phyloP scores from a whole-genome alignment of 257 asterid genomes.

The Solanum habrochaites region DNA sequence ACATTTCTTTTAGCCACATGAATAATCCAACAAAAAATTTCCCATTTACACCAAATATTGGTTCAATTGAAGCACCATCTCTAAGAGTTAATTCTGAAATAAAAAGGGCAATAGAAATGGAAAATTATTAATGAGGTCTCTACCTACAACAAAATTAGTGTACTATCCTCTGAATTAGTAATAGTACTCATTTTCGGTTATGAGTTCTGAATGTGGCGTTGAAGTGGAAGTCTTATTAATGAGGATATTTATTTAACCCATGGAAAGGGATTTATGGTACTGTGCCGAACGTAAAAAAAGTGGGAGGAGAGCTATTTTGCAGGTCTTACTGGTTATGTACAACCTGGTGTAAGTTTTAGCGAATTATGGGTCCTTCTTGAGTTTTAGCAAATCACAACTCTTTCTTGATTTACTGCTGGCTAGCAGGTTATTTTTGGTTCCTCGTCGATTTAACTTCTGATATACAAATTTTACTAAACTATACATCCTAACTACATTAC shows the following conservation, averaged over 20 bases:
- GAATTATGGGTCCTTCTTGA: slow-evolving; percentile 68
- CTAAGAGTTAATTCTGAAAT: slow-evolving; percentile 1
- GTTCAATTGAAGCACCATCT: slow-evolving; percentile 4
- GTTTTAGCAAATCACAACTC: slow-evolving; percentile 59
- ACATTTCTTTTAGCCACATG: background rate
- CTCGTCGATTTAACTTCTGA: background rate
- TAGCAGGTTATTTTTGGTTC: slow-evolving; percentile 28
- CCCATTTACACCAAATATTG: slow-evolving; percentile 10
- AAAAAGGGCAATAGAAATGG: background rate
- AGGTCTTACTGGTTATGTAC: slow-evolving; percentile 43
- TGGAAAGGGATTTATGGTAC: slow-evolving; percentile 50
- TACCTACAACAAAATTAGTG: background rate
- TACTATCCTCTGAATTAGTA: background rate
- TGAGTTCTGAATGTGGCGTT: background rate
- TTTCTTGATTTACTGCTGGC: slow-evolving; percentile 49
- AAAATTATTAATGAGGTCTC: background rate
- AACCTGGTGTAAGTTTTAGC: slow-evolving; percentile 43
- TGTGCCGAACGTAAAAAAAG: slow-evolving; percentile 24
- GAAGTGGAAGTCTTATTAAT: background rate
- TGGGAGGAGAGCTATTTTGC: slow-evolving; percentile 28
- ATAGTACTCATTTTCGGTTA: background rate
- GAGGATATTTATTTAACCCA: slow-evolving; percentile 35
- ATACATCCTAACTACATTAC: background rate
- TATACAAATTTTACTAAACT: background rate
- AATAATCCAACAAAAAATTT: background rate